Evolutionary conservation across 495 filamentous ascomycete species (phyloP), one percentile per base, ranked within the genome.

Genomic region (Neurospora sp.): DNA sequence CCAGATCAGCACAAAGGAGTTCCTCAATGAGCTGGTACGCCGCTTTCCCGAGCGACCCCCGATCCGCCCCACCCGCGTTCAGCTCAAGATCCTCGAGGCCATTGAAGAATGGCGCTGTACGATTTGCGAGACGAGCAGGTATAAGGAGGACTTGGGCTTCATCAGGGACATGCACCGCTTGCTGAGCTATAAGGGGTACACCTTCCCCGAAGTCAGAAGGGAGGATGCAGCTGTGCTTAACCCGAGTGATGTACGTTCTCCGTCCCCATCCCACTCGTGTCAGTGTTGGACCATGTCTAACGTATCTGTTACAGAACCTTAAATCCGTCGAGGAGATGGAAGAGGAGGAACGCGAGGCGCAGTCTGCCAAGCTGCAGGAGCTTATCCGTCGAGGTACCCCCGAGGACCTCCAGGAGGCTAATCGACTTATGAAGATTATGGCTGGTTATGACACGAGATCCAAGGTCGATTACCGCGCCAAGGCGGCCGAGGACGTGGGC

Each of bases 311-410:
- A 23, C 78, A 98, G 94, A 96, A 94, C 75, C 88, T 99, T 20
- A 93, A 94, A 79, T 98, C 96, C 14, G 96, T 94, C 16, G 96
- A 99, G 76, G 96, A 99, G 81, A 99, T 99, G 96, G 96, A 99
- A 78, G 94, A 94, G 78, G 96, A 99, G 80, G 96, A 99, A 79
- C 87, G 86, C 71, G 94, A 94, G 78, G 96, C 95, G 4, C 96
- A 99, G 78, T 97, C 94, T 12, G 96, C 96, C 11, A 99, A 99
- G 83, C 86, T 99, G 40, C 96, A 99, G 80, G 96, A 99, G 84
- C 85, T 99, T 66, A 98, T 99, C 81, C 90, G 96, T 73, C 87
- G 96, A 75, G 96, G 96, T 44, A 90, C 92, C 7, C 96, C 96
- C 5, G 90, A 94, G 70, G 96, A 98, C 81, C 82, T 99, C 38